Percentiles rank a stretch among this genome's conserved stretches.
Conservation (phyloP, 352 stramenopile species). For the Phytophthora uliginosa region DNA sequence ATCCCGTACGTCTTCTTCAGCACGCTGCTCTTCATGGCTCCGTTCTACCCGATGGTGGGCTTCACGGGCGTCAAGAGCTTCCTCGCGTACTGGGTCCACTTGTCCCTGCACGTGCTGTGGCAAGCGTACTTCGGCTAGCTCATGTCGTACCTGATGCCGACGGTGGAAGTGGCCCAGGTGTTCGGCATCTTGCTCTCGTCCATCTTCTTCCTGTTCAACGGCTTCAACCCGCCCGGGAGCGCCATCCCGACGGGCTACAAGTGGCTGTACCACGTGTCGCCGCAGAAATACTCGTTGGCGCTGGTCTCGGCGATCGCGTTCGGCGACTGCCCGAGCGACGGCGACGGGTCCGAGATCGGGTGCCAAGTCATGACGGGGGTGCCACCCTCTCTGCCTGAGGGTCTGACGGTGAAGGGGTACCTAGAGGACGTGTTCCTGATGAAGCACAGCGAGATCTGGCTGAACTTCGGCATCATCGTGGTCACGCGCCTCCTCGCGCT, state of each 20-base stretch:
- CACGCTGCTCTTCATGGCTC: conserved; percentile 23
- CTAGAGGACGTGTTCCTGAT: conserved; percentile 25
- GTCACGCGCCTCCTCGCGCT: neutral
- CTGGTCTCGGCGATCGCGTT: conserved; percentile 9
- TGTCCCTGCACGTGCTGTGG: conserved; percentile 41
- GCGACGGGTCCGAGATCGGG: neutral
- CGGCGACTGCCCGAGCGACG: conserved; percentile 14
- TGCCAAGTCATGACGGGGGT: conserved; percentile 14
- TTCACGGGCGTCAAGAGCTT: conserved; percentile 47
- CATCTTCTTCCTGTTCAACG: conserved; percentile 8
- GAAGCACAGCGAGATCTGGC: conserved; percentile 26
- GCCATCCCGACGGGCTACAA: conserved; percentile 3
- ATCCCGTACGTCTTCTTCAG: conserved; percentile 27
- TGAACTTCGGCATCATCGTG: conserved; percentile 8
- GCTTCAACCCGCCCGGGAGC: conserved; percentile 1
- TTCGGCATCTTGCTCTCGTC: neutral
- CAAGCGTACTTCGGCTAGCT: conserved; percentile 45
- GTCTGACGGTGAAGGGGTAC: conserved; percentile 45
- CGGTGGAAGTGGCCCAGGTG: conserved; percentile 11
- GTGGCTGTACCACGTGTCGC: conserved; percentile 10
- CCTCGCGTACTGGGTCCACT: conserved; percentile 60
- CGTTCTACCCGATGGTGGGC: conserved; percentile 31
- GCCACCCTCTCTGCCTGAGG: conserved; percentile 5
- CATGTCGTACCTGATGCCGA: conserved; percentile 29
- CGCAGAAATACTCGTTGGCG: conserved; percentile 17